A percentile compares a stretch with the other conserved stretches of the same genome.
Evolutionary conservation across 2,329 filamentous ascomycete genomes (phyloP).

Genomic region (Sarocladiaceae sp.): DNA sequence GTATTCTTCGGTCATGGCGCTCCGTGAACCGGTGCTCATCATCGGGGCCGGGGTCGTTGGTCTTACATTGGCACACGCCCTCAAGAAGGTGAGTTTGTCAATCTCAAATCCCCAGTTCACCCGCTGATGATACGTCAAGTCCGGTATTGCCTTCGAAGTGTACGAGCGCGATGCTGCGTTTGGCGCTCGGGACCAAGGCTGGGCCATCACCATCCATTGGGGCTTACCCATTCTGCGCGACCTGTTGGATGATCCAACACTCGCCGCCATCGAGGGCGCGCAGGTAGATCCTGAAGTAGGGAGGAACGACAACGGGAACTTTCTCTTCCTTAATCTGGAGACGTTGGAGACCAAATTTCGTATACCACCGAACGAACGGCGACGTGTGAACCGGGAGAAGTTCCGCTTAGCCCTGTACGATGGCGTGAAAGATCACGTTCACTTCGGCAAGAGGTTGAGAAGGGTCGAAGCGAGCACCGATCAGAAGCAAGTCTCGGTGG

Average conservation of each 20-base stretch:
- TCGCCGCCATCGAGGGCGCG: constrained; percentile 9
- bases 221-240: constrained; percentile 23
- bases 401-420: constrained; percentile 16
- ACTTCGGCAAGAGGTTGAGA: constrained; percentile 18
- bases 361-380: constrained; percentile 24
- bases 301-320: constrained; percentile 24
- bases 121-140: constrained; percentile 13
- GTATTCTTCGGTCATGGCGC: too few relatives aligned
- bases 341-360: constrained; percentile 24
- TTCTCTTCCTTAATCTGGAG: constrained; percentile 26
- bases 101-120: too few relatives aligned
- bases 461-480: constrained; percentile 16
- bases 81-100: constrained; percentile 23
- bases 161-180: constrained; percentile 19
- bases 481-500: constrained; percentile 15
- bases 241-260: constrained; percentile 7
- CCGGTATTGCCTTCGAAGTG: constrained; percentile 23
- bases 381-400: constrained; percentile 21
- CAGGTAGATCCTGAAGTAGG: constrained; percentile 26
- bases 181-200: constrained; percentile 31
- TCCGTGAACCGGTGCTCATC: constrained; percentile 25
- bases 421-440: constrained; percentile 15
- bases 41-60: constrained; percentile 31
- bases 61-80: constrained; percentile 28
- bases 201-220: constrained; percentile 54